Evolutionary conservation across 2,329 filamentous ascomycete species (phyloP), one percentile per base, ranked within the genome.

Genomic region (Clonostachys solani): DNA sequence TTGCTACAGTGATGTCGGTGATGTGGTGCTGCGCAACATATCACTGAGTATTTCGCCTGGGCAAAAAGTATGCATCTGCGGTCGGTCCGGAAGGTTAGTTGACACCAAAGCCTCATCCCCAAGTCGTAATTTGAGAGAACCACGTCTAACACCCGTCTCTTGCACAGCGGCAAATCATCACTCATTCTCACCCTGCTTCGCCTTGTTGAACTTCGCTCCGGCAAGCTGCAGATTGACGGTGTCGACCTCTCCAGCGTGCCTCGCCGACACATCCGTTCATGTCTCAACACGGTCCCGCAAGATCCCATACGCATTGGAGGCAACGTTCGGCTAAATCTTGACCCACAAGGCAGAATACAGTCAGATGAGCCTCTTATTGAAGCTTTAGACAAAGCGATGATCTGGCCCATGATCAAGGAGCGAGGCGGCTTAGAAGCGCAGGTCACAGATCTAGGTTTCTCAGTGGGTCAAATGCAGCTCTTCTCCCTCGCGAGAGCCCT

Each of bases 401-500:
- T 64, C 6, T 52, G 65, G 9, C 33, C 49, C 1, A 57, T 3
- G 36, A 57, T 3, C 55, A 58, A 40, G 55, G 60, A 12, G 46
- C 54, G 12, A 34, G 53, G 56, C 3, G 63, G 64, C 0, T 53
- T 68, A 0, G 51, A 51, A 4, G 55, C 54, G 2, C 47, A 43
- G 6, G 67, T 82, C 42, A 63, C 68, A 13, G 60, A 69, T 2
- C 65, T 75, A 7, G 63, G 66, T 45, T 62, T 80, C 8, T 74
- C 69, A 5, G 70, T 74, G 46, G 82, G 82, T 1, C 80, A 85
- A 58, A 70, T 72, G 46, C 81, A 85, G 57, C 68, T 85, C 2
- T 80, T 86, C 53, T 80, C 74, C 52, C 67, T 85, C 8, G 80
- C 77, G 3, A 64, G 80, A 4, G 81, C 78, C 0, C 65, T 84